Evolutionary conservation across 208 protist genomes (phyloP).

Genomic region (Leishmania tarentolae): DNA sequence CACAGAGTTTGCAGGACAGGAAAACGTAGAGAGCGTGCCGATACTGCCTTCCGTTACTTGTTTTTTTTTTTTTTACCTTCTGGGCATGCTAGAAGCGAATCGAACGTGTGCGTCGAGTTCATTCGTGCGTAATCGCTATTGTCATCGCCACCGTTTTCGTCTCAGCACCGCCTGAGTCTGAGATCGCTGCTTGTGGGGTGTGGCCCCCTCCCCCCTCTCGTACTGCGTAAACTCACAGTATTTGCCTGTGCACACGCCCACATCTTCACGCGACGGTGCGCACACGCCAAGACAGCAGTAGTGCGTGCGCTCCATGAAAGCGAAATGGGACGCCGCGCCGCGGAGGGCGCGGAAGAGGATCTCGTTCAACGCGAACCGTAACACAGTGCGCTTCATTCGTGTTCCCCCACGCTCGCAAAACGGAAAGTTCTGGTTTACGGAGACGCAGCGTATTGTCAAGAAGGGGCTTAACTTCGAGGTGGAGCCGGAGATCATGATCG

Average conservation of each 20-base stretch:
- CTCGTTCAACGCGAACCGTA: constrained; percentile 64
- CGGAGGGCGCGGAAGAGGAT: constrained; percentile 44
- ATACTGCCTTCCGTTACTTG: too few species aligned
- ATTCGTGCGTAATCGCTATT: background rate
- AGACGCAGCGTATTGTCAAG: constrained; percentile 66
- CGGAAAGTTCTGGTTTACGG: constrained; percentile 80
- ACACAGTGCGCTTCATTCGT: constrained; percentile 74
- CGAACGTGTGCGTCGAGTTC: too few species aligned
- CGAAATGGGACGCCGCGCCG: background rate
- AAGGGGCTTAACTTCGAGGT: constrained; percentile 80
- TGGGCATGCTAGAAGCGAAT: background rate
- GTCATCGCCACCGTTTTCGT: too few species aligned
- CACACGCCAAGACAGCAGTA: background rate
- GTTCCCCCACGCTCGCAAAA: constrained; percentile 79
- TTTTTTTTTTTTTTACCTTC: background rate
- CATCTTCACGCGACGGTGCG: background rate
- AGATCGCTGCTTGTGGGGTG: background rate
- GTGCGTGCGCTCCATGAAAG: background rate
- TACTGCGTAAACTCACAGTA: background rate
- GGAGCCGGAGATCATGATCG: constrained; percentile 64
- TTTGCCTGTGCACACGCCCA: background rate
- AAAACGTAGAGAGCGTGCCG: background rate
- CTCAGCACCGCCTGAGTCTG: background rate
- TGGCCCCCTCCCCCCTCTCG: background rate
- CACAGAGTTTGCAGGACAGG: background rate